Base-by-base conservation (phyloP, 108 stramenopile genomes). In the Mayamaea pseudoterrestris region DNA sequence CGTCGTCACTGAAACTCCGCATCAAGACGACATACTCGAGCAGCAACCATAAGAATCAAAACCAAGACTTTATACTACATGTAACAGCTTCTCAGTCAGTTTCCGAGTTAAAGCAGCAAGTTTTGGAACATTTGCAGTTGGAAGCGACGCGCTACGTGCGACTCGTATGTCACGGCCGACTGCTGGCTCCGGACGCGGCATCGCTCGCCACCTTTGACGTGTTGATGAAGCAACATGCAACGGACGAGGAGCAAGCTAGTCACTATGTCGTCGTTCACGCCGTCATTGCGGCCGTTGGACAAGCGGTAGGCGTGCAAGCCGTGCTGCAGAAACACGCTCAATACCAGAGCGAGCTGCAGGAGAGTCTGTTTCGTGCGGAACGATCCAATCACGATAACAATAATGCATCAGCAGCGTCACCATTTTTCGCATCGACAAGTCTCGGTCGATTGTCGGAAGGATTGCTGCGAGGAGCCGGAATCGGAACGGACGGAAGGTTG, bases 211-310 rank as follows among this genome's bases (percentile, higher is more conserved):
- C 59, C 20, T 79, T 89, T 43, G 46, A 55, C 32, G 60, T 80
- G 22, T 36, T 49, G n/a, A 41, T n/a, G n/a, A n/a, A n/a, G n/a
- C n/a, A n/a, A n/a, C n/a, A n/a, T n/a, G n/a, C n/a, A n/a, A n/a
- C n/a, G n/a, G n/a, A n/a, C n/a, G n/a, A n/a, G n/a, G n/a, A n/a
- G n/a, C n/a, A n/a, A n/a, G n/a, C n/a, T n/a, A n/a, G n/a, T n/a
- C n/a, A 76, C 24, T 42, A 44, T 17, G 74, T 76, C 60, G 81
- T 79, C 1, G 62, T 89, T 5, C 86, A 89, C 57, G 81, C 74
- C 21, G 79, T 89, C 0, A 25, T 88, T 56, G 78, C 76, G 12
- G 64, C 60, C 17, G 55, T 11, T 34, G 8, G 32, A 59, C 55
- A 55, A 18, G 44, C 39, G 47, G 48, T 51, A 58, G 63, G 63